phyloP scores from a whole-genome alignment of 257 asterid genomes.

The Eucommia ulmoides region DNA sequence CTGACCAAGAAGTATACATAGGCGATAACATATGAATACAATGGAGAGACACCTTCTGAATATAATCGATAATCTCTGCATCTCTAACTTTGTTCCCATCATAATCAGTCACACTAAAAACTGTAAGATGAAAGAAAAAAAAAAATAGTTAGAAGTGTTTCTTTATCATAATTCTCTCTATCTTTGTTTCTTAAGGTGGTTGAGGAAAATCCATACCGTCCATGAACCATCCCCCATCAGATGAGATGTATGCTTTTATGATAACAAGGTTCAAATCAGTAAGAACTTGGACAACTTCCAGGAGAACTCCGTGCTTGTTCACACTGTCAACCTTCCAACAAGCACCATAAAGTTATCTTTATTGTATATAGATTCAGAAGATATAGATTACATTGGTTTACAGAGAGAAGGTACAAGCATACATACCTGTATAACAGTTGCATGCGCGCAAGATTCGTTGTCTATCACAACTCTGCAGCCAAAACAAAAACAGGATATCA shows the following conservation, averaged over 20 bases:
- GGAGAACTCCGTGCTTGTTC: constrained; percentile 66
- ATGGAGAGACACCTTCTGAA: constrained; percentile 60
- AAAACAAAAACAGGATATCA: constrained; percentile 4
- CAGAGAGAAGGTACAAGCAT: constrained; percentile 3
- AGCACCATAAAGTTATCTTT: constrained; percentile 2
- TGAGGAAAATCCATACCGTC: constrained; percentile 37
- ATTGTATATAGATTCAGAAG: too few species aligned
- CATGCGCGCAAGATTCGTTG: constrained; percentile 50
- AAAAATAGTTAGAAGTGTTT: neutral
- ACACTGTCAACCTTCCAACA: constrained; percentile 55
- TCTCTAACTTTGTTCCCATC: constrained; percentile 53
- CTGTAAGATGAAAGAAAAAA: constrained; percentile 21
- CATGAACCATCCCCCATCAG: constrained; percentile 89
- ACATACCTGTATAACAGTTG: constrained; percentile 57
- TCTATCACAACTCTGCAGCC: constrained; percentile 64
- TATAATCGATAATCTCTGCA: constrained; percentile 36
- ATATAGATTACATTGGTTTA: too few species aligned
- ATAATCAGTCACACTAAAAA: constrained; percentile 51
- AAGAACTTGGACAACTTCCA: constrained; percentile 66
- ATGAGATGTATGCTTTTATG: constrained; percentile 69
- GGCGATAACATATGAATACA: too few species aligned
- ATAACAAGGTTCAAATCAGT: constrained; percentile 69
- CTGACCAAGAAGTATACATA: too few species aligned
- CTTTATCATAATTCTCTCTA: too few species aligned
- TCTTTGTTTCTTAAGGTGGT: too few species aligned